Base-by-base conservation (phyloP, 306 rosid species). In the Rosa lucieae region DNA sequence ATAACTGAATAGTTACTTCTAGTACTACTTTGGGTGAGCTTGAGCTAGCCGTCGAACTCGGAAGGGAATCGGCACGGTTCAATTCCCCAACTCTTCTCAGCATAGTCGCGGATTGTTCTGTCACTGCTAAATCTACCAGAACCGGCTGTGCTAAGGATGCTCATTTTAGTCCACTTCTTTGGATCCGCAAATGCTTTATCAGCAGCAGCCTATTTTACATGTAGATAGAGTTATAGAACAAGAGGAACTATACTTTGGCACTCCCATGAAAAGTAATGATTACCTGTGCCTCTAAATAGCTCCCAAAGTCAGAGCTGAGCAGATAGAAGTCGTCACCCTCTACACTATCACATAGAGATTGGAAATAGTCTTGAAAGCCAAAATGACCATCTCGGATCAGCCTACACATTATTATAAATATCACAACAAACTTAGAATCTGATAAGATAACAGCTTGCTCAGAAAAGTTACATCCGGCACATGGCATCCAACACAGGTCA, bases 281-380 rank as follows among this genome's bases (percentile, higher is more conserved):
- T 84, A 90, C 95, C 95, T 90, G 95, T 68, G 92, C 95, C 84
- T 85, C 90, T 74, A 90, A 85, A 85, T 90, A 90, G 86, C 95
- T 87, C 77, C 73, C 80, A 67, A 90, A 90, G 89, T 90, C 95
- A 21, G 85, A 72, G 48, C 92, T 88, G 53, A 90, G 89, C 55
- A 90, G 87, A 77, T 90, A 89, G 80, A 85, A 87, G 83, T 90
- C 92, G 0, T 79, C 84, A 35, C 82, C 82, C 65, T 90, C 95
- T 59, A 90, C 89, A 1, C 84, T 73, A 78, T 90, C 92, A 62
- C 95, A 90, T 51, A 90, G 81, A 65, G 95, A 86, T 70, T 87
- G 29, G 63, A 90, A 90, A 80, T 90, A 87, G 77, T 90, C 92
- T 63, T 89, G 48, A 75, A 85, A 39, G 65, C 92, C 92, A 67